A percentile compares a stretch with the other conserved stretches of the same genome.
phyloP scores from a whole-genome alignment of 2,329 filamentous ascomycete species.

The Colletotrichum godetiae region DNA sequence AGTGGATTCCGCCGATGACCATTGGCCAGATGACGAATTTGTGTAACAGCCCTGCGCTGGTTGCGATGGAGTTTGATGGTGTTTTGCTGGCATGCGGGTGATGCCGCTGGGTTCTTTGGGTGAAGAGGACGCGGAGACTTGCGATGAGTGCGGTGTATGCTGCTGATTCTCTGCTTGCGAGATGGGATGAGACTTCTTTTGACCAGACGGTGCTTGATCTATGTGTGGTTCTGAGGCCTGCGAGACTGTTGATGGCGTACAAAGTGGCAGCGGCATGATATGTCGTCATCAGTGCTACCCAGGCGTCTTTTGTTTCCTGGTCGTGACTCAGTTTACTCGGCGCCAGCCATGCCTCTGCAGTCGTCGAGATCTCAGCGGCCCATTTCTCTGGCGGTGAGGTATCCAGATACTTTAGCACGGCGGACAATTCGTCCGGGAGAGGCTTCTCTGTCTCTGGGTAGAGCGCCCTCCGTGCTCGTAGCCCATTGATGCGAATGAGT shows the following conservation, averaged over 20 bases:
- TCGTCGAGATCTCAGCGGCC: neutral
- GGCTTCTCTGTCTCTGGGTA: neutral
- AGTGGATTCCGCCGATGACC: constrained; percentile 11
- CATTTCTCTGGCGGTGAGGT: neutral
- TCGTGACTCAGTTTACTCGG: neutral
- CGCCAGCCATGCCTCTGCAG: neutral
- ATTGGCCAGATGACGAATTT: constrained; percentile 26
- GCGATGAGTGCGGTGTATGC: neutral
- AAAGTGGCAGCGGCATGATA: neutral
- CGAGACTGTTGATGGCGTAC: constrained; percentile 14
- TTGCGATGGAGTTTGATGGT: neutral
- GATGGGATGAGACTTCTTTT: neutral
- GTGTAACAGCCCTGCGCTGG: constrained; percentile 10
- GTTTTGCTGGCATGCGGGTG: neutral
- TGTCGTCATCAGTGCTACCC: constrained; percentile 5
- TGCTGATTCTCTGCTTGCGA: neutral
- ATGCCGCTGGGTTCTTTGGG: neutral
- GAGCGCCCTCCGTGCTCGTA: neutral
- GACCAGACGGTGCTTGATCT: neutral
- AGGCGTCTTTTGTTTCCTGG: neutral
- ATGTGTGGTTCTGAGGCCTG: neutral
- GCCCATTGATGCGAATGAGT: constrained; percentile 2
- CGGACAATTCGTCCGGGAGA: neutral
- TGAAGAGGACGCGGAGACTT: neutral
- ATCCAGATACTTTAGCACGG: neutral